phyloP scores from a whole-genome alignment of 2,329 filamentous ascomycete species.

The Bipolaris victoriae region DNA sequence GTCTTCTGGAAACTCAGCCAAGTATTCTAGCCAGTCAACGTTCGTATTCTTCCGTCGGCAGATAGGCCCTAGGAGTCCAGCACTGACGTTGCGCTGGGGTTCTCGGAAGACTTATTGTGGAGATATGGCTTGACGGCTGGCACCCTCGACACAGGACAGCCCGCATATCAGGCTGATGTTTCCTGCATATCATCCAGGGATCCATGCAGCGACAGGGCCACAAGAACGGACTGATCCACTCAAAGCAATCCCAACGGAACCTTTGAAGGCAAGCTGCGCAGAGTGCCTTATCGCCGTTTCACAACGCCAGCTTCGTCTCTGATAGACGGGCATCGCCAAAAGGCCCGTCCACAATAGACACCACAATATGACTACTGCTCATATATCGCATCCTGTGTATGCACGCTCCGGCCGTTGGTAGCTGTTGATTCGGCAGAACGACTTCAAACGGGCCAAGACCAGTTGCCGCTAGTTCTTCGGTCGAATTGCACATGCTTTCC shows the following conservation, averaged over 20 bases:
- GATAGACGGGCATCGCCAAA: conserved; percentile 36
- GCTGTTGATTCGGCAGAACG: conserved; percentile 43
- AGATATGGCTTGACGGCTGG: conserved; percentile 25
- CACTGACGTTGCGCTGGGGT: conserved; percentile 21
- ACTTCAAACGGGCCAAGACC: conserved; percentile 26
- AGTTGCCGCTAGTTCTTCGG: conserved; percentile 21
- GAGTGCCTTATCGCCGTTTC: conserved; percentile 49
- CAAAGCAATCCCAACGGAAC: conserved; percentile 25
- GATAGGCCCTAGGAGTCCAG: conserved; percentile 18
- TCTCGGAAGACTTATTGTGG: conserved; percentile 20
- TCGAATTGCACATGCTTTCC: conserved; percentile 25
- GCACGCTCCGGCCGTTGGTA: conserved; percentile 33
- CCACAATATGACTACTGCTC: conserved; percentile 31
- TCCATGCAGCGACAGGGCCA: conserved; percentile 29
- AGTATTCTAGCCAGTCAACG: conserved; percentile 29
- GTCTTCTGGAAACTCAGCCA: conserved; percentile 26
- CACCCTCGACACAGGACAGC: conserved; percentile 29
- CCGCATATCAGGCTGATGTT: conserved; percentile 46
- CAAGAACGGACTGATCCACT: conserved; percentile 34
- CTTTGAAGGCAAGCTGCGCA: conserved; percentile 26
- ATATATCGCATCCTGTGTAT: conserved; percentile 25
- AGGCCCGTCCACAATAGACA: conserved; percentile 26
- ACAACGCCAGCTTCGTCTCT: conserved; percentile 32
- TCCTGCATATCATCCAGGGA: conserved; percentile 32
- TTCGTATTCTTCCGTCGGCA: conserved; percentile 15